Conservation (phyloP, 345 rosid species). For the Rhizophora mangle region DNA sequence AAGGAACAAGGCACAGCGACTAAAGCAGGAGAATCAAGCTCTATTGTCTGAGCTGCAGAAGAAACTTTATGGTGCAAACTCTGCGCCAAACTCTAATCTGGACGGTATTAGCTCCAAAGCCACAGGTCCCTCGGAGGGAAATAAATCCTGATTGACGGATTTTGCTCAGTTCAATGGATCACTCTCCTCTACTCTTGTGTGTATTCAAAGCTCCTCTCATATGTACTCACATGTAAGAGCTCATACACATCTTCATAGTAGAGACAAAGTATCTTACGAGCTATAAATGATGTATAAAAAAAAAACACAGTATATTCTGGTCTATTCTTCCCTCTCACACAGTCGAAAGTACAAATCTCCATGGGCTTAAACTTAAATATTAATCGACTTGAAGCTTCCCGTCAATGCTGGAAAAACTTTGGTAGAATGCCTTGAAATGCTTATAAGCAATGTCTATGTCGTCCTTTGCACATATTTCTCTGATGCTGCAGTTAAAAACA, state of each 20-base stretch:
- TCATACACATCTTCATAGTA: not conserved
- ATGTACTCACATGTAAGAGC: not conserved
- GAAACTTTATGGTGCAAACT: conserved; percentile 26
- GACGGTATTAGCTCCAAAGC: conserved; percentile 18
- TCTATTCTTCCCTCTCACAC: not conserved
- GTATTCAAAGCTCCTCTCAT: not conserved
- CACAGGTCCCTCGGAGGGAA: conserved; percentile 1
- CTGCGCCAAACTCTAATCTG: conserved; percentile 8
- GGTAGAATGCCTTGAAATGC: conserved; percentile 89
- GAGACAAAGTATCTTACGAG: not conserved
- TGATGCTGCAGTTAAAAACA: conserved; percentile 44
- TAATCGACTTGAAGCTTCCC: conserved; percentile 59
- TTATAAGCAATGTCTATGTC: conserved; percentile 79
- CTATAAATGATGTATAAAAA: conserved; percentile 3
- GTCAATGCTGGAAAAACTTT: conserved; percentile 65
- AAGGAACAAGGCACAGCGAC: conserved; percentile 46
- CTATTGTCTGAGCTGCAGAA: conserved; percentile 34
- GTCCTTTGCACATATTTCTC: conserved; percentile 83
- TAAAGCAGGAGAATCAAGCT: conserved; percentile 47
- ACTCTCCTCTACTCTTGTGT: not conserved
- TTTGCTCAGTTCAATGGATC: not conserved
- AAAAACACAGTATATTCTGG: not conserved
- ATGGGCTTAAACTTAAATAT: not conserved
- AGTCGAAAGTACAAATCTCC: not conserved
- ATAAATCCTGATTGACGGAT: conserved; percentile 16